Base-by-base conservation (phyloP, 2,329 filamentous ascomycete genomes). In the Xylaria sp. region DNA sequence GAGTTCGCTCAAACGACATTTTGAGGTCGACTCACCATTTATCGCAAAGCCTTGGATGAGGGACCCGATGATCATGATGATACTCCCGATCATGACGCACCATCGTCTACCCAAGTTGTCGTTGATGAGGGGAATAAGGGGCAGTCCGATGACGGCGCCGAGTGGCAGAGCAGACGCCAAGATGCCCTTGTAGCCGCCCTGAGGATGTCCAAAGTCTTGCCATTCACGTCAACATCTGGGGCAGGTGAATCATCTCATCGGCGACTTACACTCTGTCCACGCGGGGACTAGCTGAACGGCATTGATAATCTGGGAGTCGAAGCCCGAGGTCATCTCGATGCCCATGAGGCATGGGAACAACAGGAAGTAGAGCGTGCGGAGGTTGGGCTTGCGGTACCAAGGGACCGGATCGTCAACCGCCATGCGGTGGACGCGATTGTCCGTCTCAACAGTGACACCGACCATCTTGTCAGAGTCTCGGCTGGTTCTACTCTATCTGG, bases 261-360 rank as follows among this genome's bases (percentile, higher is more conserved):
- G 10, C 15, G 41, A 70, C 75, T 67, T 66, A 77, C 76, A 78
- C 0, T 66, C 10, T 19, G 67, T 68, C 75, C 75, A 78, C 1
- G 72, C 71, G 1, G 75, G 75, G 2, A 78, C 71, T 3, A 78
- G 64, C 63, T 77, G 76, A 2, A 77, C 74, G 23, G 75, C 70
- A 58, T 78, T 77, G 67, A 78, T 77, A 56, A 78, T 77, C 65
- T 77, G 76, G 10, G 76, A 77, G 67, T 78, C 85, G 66, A 86
- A 87, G 0, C 85, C 84, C 3, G 83, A 85, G 0, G 84, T 87
- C 68, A 85, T 85, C 73, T 87, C 84, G 47, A 87, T 85, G 38
- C 84, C 84, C 71, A 87, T 83, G 70, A 82, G 82, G 37, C 82
- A 83, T 11, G 83, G 83, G 52, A 87, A 83, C 48, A 87, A 75